These are phyloP conservation scores for Ambrosiella xylebori DNA, from an alignment of 2,329 filamentous ascomycete genomes.

Conservation along the genomic window DNA sequence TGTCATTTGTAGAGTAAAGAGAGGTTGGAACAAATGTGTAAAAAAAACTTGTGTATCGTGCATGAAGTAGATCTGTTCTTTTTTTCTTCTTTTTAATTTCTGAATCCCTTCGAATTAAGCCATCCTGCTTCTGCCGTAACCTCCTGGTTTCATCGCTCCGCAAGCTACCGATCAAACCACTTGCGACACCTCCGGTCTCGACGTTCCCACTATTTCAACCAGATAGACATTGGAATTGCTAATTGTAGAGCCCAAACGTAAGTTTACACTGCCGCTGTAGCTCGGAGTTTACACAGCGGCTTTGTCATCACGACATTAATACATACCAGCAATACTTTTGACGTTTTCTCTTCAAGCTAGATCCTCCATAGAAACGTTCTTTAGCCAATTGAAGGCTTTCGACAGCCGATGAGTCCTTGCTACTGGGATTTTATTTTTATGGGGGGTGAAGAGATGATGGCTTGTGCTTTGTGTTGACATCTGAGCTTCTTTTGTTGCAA, in stretches of 20 bases:
- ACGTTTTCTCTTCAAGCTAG: no score
- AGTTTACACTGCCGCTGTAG: no score
- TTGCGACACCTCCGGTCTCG: background rate
- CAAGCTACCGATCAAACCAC: background rate
- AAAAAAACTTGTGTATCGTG: no score
- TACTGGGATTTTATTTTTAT: background rate
- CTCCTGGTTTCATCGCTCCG: background rate
- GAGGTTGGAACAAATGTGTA: background rate
- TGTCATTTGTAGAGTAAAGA: background rate
- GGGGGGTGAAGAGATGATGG: background rate
- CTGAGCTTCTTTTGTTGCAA: background rate
- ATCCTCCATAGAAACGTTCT: no score
- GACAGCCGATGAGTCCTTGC: background rate
- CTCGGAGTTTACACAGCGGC: no score
- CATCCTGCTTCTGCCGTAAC: background rate
- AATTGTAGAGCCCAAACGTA: no score
- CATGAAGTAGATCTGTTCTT: background rate
- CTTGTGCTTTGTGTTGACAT: background rate
- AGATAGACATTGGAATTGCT: background rate
- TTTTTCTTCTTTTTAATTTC: background rate
- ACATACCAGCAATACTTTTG: no score
- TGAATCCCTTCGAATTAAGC: background rate
- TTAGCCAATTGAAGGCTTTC: no score
- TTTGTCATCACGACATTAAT: no score
- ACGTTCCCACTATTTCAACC: background rate